These are phyloP conservation scores for Phytophthora pistaciae DNA, from an alignment of 352 stramenopile genomes.

Conservation along the genomic window DNA sequence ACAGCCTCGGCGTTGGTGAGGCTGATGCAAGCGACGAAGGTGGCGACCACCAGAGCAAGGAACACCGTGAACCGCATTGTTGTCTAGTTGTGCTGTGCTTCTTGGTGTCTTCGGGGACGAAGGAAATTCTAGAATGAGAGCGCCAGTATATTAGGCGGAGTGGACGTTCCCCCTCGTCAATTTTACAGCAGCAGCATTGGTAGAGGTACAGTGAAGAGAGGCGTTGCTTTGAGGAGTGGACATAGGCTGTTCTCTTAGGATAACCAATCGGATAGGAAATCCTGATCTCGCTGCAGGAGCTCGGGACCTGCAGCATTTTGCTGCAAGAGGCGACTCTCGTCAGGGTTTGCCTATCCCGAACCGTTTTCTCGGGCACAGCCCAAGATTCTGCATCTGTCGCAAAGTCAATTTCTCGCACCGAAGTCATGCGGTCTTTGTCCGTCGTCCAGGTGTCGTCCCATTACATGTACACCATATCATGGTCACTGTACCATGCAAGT, in stretches of 20 bases:
- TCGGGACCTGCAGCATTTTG: too few species aligned
- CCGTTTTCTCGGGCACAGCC: background rate
- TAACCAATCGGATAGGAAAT: background rate
- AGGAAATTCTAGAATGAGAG: background rate
- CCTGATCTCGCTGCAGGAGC: background rate
- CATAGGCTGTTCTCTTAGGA: too few species aligned
- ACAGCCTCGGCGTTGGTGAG: background rate
- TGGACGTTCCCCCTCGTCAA: background rate
- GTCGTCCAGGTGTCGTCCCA: background rate
- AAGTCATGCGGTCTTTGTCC: background rate
- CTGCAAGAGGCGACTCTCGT: too few species aligned
- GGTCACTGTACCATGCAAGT: too few species aligned
- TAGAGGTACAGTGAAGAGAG: background rate
- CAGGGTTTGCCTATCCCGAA: background rate
- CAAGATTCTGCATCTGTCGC: background rate
- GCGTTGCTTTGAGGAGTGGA: background rate
- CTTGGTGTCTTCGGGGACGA: background rate
- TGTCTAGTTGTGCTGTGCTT: background rate
- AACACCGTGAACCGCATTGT: background rate
- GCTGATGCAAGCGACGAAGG: slow-evolving; percentile 4
- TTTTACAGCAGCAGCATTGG: background rate
- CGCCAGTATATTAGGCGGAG: background rate
- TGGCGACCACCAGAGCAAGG: slow-evolving; percentile 2
- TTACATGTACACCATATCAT: too few species aligned
- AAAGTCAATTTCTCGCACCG: background rate